A percentile compares a stretch with the other conserved stretches of the same genome.
Conservation (phyloP, 768 basidiomycete genomes). For the Tulasnella sp. region DNA sequence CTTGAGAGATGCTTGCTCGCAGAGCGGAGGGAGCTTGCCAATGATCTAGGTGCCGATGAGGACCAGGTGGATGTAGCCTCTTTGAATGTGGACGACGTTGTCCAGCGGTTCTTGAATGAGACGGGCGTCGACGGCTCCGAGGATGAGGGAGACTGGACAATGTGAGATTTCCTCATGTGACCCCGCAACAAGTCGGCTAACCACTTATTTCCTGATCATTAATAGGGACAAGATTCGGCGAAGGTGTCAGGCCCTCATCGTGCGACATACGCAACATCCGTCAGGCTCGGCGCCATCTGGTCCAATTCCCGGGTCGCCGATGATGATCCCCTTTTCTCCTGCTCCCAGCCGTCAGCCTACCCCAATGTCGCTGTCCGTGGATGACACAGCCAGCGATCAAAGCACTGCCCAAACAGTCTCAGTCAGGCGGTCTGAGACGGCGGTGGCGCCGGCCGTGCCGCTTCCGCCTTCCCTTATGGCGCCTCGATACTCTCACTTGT, state of each 20-base stretch:
- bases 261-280: constrained; percentile 9
- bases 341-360: constrained; percentile 3
- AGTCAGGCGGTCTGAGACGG: not conserved
- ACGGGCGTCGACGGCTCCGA: constrained; percentile 5
- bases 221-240: constrained; percentile 12
- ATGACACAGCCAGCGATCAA: not conserved
- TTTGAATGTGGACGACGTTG: constrained; percentile 47
- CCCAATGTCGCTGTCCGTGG: not conserved
- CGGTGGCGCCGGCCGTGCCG: not conserved
- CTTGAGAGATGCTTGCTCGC: constrained; percentile 73
- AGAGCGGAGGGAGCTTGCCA: constrained; percentile 45
- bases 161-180: not conserved
- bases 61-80: constrained; percentile 42
- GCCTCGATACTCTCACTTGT: constrained; percentile 2
- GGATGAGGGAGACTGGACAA: constrained; percentile 6
- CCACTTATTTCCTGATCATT: not conserved
- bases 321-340: constrained; percentile 9
- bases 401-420: not conserved
- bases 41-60: constrained; percentile 25
- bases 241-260: constrained; percentile 3
- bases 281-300: not conserved
- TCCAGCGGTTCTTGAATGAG: constrained; percentile 40
- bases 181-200: too few relatives aligned
- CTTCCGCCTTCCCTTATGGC: constrained; percentile 1
- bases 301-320: not conserved